phyloP scores from a whole-genome alignment of 805 yeast genomes.

The Cyberlindnera lachancei region DNA sequence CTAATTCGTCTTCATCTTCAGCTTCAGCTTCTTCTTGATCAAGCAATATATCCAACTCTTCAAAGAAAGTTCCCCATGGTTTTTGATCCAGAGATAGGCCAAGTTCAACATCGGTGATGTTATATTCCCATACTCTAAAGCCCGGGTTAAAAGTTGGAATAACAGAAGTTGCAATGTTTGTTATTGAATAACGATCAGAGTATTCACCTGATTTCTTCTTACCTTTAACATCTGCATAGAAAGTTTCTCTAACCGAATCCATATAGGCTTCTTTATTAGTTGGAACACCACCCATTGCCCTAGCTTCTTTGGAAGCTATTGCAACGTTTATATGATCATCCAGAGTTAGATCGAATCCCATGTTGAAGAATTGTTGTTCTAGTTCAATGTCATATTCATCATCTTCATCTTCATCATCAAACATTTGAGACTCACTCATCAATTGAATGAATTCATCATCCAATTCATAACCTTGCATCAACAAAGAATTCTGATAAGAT shows the following conservation, averaged over 20 bases:
- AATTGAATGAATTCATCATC: slow-evolving; percentile 17
- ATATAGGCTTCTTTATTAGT: slow-evolving; percentile 58
- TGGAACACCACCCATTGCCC: slow-evolving; percentile 58
- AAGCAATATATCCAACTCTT: slow-evolving; percentile 33
- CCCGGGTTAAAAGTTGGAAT: slow-evolving; percentile 86
- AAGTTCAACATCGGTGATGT: slow-evolving; percentile 45
- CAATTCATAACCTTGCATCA: slow-evolving; percentile 24
- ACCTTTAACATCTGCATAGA: slow-evolving; percentile 34
- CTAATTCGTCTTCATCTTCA: slow-evolving; percentile 13
- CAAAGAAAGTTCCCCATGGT: slow-evolving; percentile 57
- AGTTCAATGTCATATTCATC: slow-evolving; percentile 20
- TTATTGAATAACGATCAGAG: slow-evolving; percentile 58
- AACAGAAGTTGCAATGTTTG: slow-evolving; percentile 64
- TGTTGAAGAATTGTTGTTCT: slow-evolving; percentile 16
- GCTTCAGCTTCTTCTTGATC: slow-evolving; percentile 13
- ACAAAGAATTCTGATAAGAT: slow-evolving; percentile 17
- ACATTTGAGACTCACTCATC: background rate
- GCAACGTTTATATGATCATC: slow-evolving; percentile 23
- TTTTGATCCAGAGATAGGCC: slow-evolving; percentile 17
- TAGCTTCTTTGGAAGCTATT: slow-evolving; percentile 28
- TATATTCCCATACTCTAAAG: slow-evolving; percentile 80
- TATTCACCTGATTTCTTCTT: slow-evolving; percentile 26
- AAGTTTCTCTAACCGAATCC: slow-evolving; percentile 43
- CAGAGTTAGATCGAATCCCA: slow-evolving; percentile 16
- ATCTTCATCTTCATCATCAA: slow-evolving; percentile 12